A percentile compares a stretch with the other conserved stretches of the same genome.
Conservation (phyloP, 768 basidiomycete genomes). For the Calocybe indica region DNA sequence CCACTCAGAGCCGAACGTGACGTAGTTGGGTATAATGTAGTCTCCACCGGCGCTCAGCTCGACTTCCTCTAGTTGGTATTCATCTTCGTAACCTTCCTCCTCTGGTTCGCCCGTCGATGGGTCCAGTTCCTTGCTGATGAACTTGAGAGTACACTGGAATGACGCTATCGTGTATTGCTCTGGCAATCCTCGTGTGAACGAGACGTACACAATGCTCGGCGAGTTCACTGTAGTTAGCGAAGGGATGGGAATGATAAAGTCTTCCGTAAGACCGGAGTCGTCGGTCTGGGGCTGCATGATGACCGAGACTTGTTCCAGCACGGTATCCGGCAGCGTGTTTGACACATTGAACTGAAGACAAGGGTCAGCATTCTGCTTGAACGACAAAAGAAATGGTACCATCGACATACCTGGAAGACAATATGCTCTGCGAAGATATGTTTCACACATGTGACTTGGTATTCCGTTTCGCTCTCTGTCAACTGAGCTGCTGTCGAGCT, state of each 20-base stretch:
- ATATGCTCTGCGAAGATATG: constrained; percentile 94
- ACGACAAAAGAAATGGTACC: background rate
- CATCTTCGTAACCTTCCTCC: constrained; percentile 98
- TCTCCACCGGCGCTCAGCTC: constrained; percentile 90
- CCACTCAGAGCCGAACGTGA: constrained; percentile 92
- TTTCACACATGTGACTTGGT: constrained; percentile 94
- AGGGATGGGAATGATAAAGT: constrained; percentile 87
- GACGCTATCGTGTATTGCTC: constrained; percentile 75
- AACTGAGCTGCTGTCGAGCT: constrained; percentile 72
- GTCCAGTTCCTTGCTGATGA: constrained; percentile 95
- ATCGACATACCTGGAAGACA: constrained; percentile 81
- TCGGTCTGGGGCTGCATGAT: constrained; percentile 81
- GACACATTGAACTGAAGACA: constrained; percentile 84
- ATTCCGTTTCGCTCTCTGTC: constrained; percentile 97
- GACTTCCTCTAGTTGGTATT: constrained; percentile 95
- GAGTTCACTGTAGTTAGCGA: constrained; percentile 64
- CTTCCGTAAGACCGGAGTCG: constrained; percentile 76
- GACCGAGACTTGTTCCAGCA: constrained; percentile 90
- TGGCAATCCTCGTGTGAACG: constrained; percentile 81
- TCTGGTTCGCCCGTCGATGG: constrained; percentile 94
- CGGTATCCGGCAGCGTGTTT: constrained; percentile 93
- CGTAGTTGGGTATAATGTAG: constrained; percentile 94
- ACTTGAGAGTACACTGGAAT: constrained; percentile 89
- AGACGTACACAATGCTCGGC: constrained; percentile 87
- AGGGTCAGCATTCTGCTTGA: constrained; percentile 5